Conservation (phyloP, 1,284 basidiomycete genomes). For the Mycena citricolor region DNA sequence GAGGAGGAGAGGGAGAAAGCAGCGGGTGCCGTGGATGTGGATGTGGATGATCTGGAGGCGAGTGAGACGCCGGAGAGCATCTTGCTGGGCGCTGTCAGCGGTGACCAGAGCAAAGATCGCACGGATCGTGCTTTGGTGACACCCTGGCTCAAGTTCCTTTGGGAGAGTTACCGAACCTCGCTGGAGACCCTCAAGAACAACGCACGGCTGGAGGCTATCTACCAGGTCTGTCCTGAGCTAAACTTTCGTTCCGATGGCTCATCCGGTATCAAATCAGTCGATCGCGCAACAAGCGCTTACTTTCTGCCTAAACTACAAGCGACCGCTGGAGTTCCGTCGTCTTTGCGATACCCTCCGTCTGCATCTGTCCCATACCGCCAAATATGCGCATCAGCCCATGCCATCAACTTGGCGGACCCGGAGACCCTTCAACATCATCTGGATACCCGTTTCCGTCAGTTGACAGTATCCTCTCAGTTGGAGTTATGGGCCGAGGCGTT, state of each 20-base stretch:
- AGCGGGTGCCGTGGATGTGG: conserved; percentile 67
- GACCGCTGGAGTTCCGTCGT: conserved; percentile 97
- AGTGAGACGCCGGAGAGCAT: conserved; percentile 93
- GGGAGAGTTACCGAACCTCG: conserved; percentile 97
- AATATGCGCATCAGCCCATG: conserved; percentile 95
- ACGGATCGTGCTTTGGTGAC: conserved; percentile 95
- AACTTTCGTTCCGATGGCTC: not conserved
- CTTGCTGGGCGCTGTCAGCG: conserved; percentile 83
- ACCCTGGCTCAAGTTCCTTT: conserved; percentile 97
- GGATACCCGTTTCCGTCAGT: conserved; percentile 96
- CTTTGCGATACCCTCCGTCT: conserved; percentile 96
- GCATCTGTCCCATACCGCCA: conserved; percentile 93
- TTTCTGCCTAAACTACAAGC: conserved; percentile 92
- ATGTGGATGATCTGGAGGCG: conserved; percentile 88
- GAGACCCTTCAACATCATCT: conserved; percentile 97
- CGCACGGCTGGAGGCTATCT: conserved; percentile 89
- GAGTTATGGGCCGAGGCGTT: conserved; percentile 99
- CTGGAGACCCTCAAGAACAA: conserved; percentile 98
- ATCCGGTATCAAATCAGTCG: conserved; percentile 4
- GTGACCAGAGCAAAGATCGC: conserved; percentile 92
- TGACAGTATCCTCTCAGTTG: conserved; percentile 97
- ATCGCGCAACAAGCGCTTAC: conserved; percentile 97
- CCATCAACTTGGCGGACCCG: conserved; percentile 97
- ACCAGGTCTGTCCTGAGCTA: conserved; percentile 67
- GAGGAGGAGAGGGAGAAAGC: too few relatives aligned